Base-by-base conservation (phyloP, 768 basidiomycete genomes). In the Paxillus involutus region DNA sequence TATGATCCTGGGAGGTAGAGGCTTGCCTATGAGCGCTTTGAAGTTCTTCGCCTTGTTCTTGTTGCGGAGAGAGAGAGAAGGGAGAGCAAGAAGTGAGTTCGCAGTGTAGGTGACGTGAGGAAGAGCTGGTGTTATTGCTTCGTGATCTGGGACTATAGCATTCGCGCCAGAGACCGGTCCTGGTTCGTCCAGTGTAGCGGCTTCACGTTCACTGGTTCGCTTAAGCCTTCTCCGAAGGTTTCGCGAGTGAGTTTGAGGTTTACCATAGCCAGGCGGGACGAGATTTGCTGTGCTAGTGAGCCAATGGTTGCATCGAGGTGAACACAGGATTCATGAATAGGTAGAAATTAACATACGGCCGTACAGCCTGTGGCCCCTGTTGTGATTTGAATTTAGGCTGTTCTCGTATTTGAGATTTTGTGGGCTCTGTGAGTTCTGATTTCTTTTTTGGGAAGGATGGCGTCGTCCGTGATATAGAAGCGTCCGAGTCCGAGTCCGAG, bases 31-130 rank as follows among this genome's bases (percentile, higher is more conserved):
- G 7, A 80, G 71, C 46, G 80, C 73, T 60, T 78, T 83, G 69
- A 86, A 89, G 17, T 82, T 83, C 53, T 81, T 85, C 43, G 80
- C 81, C 67, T 90, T 91, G 68, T 89, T 90, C 69, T 88, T 89
- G 66, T 88, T 90, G 42, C 80, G 75, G 19, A 89, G 68, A 0
- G 81, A 81, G 40, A 80, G 73, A 53, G 58, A 65, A 13, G 79
- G 77, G 21, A 80, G 73, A 40, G 11, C 44, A 13, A 50, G 42
- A 1, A 40, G 29, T 21, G 40, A 37, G 19, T 41, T 32, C 6
- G 32, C 43, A 9, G 56, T 55, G 64, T 43, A 75, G 55, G 42
- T 14, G 2, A 13, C 64, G 52, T 53, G 60, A 57, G 52, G 55
- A 39, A 48, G 21, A 32, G 45, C n/a, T 19, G 29, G 51, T 32